Conservation (phyloP, 1,284 basidiomycete genomes). For the Gomphus sp. region DNA sequence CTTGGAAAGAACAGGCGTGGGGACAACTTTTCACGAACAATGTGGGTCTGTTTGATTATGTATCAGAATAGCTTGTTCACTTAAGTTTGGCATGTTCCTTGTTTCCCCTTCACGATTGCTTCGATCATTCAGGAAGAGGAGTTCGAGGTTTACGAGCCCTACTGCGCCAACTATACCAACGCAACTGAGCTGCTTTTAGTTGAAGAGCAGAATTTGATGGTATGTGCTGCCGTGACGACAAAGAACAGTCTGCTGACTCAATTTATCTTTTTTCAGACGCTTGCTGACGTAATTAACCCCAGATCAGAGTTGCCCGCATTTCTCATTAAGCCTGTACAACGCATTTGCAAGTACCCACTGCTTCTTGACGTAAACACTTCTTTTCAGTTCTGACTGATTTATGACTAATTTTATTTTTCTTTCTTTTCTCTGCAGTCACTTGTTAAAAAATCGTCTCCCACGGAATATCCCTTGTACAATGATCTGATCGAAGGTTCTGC, state of each 20-base stretch:
- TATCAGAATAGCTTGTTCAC: constrained; percentile 16
- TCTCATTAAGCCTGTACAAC: constrained; percentile 72
- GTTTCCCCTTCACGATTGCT: constrained; percentile 13
- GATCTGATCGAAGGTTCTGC: constrained; percentile 81
- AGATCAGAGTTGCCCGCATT: constrained; percentile 84
- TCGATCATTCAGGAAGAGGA: constrained; percentile 77
- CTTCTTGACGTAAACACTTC: constrained; percentile 39
- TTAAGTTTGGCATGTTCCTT: constrained; percentile 16
- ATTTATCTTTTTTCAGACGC: constrained; percentile 11
- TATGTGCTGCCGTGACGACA: constrained; percentile 49
- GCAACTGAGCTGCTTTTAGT: constrained; percentile 80
- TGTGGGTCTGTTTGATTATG: constrained; percentile 41
- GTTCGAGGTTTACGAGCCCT: constrained; percentile 93
- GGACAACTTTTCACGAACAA: constrained; percentile 74
- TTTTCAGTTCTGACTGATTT: not conserved
- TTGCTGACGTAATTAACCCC: constrained; percentile 55
- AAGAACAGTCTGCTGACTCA: constrained; percentile 13
- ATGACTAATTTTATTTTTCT: constrained; percentile 11
- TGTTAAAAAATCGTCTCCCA: constrained; percentile 63
- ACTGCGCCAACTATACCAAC: constrained; percentile 93
- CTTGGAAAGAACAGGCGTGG: constrained; percentile 88
- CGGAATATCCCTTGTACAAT: constrained; percentile 64
- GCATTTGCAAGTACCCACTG: constrained; percentile 71
- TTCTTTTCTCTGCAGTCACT: constrained; percentile 41
- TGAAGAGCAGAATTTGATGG: constrained; percentile 76